A percentile compares a stretch with the other conserved stretches of the same genome.
Conservation (phyloP, 2,329 filamentous ascomycete species). For the Stagonosporopsis chrysanthemi region DNA sequence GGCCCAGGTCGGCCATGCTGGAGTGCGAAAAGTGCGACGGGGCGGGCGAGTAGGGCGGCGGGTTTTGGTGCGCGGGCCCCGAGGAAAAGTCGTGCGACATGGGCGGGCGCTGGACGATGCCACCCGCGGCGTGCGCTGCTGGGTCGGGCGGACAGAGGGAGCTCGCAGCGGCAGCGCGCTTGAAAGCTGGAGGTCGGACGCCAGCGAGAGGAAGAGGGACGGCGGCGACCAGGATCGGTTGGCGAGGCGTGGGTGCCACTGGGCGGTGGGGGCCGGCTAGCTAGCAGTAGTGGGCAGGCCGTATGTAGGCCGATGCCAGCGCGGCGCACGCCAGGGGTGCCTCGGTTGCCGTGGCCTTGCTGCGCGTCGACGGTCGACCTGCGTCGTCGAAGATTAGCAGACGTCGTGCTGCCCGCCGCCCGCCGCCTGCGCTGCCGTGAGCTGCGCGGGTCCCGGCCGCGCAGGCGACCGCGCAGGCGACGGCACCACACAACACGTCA, state of each 20-base stretch:
- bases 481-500: constrained; percentile 19
- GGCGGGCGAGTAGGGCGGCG: constrained; percentile 44
- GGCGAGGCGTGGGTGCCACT: constrained; percentile 22
- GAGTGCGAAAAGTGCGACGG: constrained; percentile 42
- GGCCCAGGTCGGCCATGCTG: constrained; percentile 47
- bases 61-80: constrained; percentile 23
- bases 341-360: constrained; percentile 24
- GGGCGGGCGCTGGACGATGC: constrained; percentile 38
- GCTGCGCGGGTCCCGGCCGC: no score
- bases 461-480: no score
- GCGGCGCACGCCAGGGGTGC: constrained; percentile 23
- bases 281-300: constrained; percentile 9
- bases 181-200: constrained; percentile 28
- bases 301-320: constrained; percentile 21
- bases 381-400: constrained; percentile 28
- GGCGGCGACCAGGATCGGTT: constrained; percentile 33
- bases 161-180: constrained; percentile 31
- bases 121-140: constrained; percentile 33
- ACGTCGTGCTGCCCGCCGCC: no score
- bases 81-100: constrained; percentile 44
- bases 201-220: constrained; percentile 21
- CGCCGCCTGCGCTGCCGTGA: no score
- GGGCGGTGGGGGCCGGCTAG: neutral
- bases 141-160: constrained; percentile 16
- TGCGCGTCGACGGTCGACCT: constrained; percentile 19